phyloP scores from a whole-genome alignment of 1,284 basidiomycete species.

The Cystobasidium pallidum region DNA sequence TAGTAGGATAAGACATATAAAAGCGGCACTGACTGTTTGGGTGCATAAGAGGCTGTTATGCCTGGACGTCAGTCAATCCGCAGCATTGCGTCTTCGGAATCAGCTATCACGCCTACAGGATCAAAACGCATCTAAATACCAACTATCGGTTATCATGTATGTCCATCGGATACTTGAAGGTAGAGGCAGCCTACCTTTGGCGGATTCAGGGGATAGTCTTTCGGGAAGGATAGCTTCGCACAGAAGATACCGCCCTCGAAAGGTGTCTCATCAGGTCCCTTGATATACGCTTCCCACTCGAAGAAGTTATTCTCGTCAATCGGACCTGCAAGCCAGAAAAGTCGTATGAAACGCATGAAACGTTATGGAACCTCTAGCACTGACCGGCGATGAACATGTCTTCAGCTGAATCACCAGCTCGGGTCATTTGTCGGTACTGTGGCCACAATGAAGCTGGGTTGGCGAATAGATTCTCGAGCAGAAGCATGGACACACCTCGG shows the following conservation, averaged over 20 bases:
- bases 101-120: constrained; percentile 34
- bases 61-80: not conserved
- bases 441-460: not conserved
- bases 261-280: constrained; percentile 94
- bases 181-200: constrained; percentile 65
- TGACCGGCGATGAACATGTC: constrained; percentile 56
- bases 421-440: constrained; percentile 81
- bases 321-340: constrained; percentile 65
- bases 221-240: constrained; percentile 86
- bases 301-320: constrained; percentile 95
- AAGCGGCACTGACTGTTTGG: constrained; percentile 79
- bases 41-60: constrained; percentile 75
- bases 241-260: constrained; percentile 98
- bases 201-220: constrained; percentile 90
- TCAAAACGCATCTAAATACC: constrained; percentile 45
- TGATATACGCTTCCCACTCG: constrained; percentile 96
- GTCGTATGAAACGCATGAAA: constrained; percentile 11
- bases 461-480: not conserved
- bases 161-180: not conserved
- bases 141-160: not conserved
- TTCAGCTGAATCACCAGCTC: constrained; percentile 55
- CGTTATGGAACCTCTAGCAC: not conserved
- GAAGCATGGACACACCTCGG: constrained; percentile 45
- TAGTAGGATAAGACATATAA: constrained; percentile 2
- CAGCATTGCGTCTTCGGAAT: not conserved